Evolutionary conservation across 1,284 basidiomycete genomes (phyloP).

Genomic region (Microbotryum lychnidis-dioicae): DNA sequence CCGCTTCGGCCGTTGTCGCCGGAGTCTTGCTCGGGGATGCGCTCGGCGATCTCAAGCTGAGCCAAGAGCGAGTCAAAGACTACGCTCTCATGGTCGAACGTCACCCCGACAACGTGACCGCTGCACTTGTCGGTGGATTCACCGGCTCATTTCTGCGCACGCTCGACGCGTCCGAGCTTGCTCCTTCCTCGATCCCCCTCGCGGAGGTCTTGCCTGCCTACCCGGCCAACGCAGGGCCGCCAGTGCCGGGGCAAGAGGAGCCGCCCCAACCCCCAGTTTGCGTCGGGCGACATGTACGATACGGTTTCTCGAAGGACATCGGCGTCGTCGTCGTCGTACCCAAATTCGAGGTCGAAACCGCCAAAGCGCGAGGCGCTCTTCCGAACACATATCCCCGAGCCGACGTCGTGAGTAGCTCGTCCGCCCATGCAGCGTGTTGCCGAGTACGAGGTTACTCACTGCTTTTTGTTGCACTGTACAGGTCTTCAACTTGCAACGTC

Average conservation of each 20-base stretch:
- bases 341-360: conserved; percentile 91
- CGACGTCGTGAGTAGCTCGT: conserved; percentile 64
- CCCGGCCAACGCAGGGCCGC: conserved; percentile 73
- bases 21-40: conserved; percentile 84
- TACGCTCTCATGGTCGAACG: conserved; percentile 99
- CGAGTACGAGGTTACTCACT: background rate
- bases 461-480: conserved; percentile 39
- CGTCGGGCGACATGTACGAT: conserved; percentile 91
- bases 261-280: conserved; percentile 81
- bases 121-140: conserved; percentile 92
- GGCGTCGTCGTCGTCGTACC: conserved; percentile 93
- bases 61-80: conserved; percentile 71
- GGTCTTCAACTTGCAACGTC: conserved; percentile 95
- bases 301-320: conserved; percentile 78
- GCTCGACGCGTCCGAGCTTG: conserved; percentile 58
- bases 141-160: conserved; percentile 95
- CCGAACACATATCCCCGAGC: conserved; percentile 76
- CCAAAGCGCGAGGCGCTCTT: conserved; percentile 81
- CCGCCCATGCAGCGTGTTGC: background rate
- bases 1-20: conserved; percentile 94
- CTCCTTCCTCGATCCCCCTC: conserved; percentile 80
- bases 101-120: conserved; percentile 98
- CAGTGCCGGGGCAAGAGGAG: conserved; percentile 46
- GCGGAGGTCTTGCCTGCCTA: conserved; percentile 96
- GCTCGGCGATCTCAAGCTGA: conserved; percentile 65